These are phyloP conservation scores for Phytophthora hibernalis DNA, from an alignment of 352 stramenopile species.

Conservation along the genomic window DNA sequence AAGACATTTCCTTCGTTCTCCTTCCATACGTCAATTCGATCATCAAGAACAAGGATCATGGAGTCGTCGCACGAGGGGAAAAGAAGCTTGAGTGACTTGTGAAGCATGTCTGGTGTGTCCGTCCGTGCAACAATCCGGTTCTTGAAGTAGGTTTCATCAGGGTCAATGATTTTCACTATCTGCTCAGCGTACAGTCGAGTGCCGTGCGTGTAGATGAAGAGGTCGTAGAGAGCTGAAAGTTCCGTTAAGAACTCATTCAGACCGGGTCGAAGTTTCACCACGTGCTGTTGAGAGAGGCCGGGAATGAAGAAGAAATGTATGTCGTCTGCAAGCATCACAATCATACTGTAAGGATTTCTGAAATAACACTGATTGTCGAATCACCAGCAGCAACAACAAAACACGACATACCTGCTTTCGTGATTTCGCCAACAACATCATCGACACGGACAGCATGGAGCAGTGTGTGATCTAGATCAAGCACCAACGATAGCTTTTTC, in stretches of 20 bases:
- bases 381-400: not conserved
- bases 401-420: slow-evolving; percentile 51
- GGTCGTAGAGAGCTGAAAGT: slow-evolving; percentile 87
- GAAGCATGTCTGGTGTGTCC: slow-evolving; percentile 85
- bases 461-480: slow-evolving; percentile 98
- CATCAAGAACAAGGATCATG: slow-evolving; percentile 89
- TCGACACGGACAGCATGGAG: slow-evolving; percentile 92
- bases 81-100: slow-evolving; percentile 89
- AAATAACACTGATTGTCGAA: not conserved
- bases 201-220: slow-evolving; percentile 97
- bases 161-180: slow-evolving; percentile 94
- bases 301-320: slow-evolving; percentile 84
- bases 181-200: slow-evolving; percentile 94
- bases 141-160: slow-evolving; percentile 80
- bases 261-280: slow-evolving; percentile 94
- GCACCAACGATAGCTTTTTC: slow-evolving; percentile 94
- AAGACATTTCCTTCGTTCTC: slow-evolving; percentile 90
- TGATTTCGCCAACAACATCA: slow-evolving; percentile 70
- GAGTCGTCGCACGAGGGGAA: slow-evolving; percentile 89
- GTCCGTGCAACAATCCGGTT: slow-evolving; percentile 89
- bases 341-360: not conserved
- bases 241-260: slow-evolving; percentile 90
- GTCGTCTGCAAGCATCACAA: slow-evolving; percentile 58
- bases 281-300: slow-evolving; percentile 84
- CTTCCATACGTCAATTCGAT: slow-evolving; percentile 90